Percentiles rank a stretch among this genome's conserved stretches.
These are phyloP conservation scores for Berberis vulgaris DNA, from an alignment of 164 flowering plant genomes.

Conservation along the genomic window DNA sequence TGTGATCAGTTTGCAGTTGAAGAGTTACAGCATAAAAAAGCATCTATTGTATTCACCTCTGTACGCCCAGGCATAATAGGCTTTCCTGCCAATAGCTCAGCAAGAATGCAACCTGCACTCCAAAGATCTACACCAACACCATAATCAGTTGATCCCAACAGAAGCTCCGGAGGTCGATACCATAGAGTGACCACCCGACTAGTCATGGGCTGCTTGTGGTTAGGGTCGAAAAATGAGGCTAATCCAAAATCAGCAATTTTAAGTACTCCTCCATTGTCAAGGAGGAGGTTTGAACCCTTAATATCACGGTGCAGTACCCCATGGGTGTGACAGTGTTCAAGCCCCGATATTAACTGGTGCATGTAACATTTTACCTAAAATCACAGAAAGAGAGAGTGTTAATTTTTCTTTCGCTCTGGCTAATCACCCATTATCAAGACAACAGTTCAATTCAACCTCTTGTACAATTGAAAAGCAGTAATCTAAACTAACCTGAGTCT, in stretches of 20 bases:
- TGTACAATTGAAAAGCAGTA: not conserved
- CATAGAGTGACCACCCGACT: constrained; percentile 43
- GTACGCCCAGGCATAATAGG: constrained; percentile 93
- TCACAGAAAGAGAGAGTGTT: too few species aligned
- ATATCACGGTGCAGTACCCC: constrained; percentile 67
- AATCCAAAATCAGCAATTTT: constrained; percentile 71
- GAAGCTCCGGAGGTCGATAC: constrained; percentile 55
- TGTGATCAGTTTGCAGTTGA: too few species aligned
- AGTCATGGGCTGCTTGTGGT: constrained; percentile 75
- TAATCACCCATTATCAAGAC: too few species aligned
- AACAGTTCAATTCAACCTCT: not conserved
- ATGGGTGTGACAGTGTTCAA: constrained; percentile 38
- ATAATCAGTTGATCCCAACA: constrained; percentile 83
- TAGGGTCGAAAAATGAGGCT: constrained; percentile 38
- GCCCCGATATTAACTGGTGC: constrained; percentile 38
- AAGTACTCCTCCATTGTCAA: constrained; percentile 65
- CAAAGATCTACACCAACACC: constrained; percentile 85
- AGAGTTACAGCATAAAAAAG: too few species aligned
- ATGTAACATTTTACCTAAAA: constrained; percentile 38
- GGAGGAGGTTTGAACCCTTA: constrained; percentile 84
- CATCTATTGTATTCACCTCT: constrained; percentile 36
- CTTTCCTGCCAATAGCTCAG: constrained; percentile 78
- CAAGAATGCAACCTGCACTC: constrained; percentile 91
- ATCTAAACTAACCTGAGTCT: constrained; percentile 22
- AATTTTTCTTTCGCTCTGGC: too few species aligned